Evolutionary conservation across 352 stramenopile species (phyloP).

Genomic region (Globisporangium parvum): DNA sequence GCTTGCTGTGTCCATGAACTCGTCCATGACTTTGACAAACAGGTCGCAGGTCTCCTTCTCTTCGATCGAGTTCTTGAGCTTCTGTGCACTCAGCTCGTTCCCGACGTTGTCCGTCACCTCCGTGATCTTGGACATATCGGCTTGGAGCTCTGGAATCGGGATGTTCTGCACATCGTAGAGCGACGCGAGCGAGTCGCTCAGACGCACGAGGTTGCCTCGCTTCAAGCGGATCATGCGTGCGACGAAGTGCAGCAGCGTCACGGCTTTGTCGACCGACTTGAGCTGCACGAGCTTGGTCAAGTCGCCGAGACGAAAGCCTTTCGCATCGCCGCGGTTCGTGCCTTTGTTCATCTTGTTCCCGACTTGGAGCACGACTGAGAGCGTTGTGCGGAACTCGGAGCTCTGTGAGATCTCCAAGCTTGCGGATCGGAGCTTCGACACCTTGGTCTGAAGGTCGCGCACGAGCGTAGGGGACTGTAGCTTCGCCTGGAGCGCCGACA

Average conservation of each 20-base stretch:
- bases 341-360: slow-evolving; percentile 85
- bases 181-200: slow-evolving; percentile 56
- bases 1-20: slow-evolving; percentile 43
- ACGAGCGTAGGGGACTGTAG: slow-evolving; percentile 60
- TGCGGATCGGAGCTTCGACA: slow-evolving; percentile 49
- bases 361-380: slow-evolving; percentile 70
- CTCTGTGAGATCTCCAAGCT: slow-evolving; percentile 59
- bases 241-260: slow-evolving; percentile 72
- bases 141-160: slow-evolving; percentile 62
- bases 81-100: slow-evolving; percentile 55
- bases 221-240: slow-evolving; percentile 64
- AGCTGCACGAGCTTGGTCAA: slow-evolving; percentile 66
- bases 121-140: slow-evolving; percentile 56
- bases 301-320: slow-evolving; percentile 61
- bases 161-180: slow-evolving; percentile 78
- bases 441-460: slow-evolving; percentile 59
- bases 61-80: slow-evolving; percentile 74
- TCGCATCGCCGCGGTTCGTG: slow-evolving; percentile 59
- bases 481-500: slow-evolving; percentile 52
- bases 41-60: slow-evolving; percentile 50
- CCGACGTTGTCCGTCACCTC: slow-evolving; percentile 60
- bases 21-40: slow-evolving; percentile 62
- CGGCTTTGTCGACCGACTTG: slow-evolving; percentile 51
- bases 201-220: slow-evolving; percentile 50
- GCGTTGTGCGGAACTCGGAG: slow-evolving; percentile 57